These are phyloP conservation scores for Lycium ferocissimum DNA, from an alignment of 257 asterid species.

Conservation along the genomic window DNA sequence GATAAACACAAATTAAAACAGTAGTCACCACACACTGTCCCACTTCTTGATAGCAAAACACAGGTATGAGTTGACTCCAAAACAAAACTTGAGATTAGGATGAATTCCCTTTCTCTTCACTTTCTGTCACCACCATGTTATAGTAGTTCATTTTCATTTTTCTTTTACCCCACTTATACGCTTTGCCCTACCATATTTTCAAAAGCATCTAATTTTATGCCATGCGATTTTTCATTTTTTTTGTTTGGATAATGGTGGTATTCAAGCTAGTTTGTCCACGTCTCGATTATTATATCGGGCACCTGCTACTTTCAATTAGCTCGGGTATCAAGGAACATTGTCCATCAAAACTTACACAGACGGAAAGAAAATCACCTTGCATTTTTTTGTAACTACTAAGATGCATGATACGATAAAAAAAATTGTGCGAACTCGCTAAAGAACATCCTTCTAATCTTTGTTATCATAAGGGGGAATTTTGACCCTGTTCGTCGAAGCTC, in stretches of 20 bases:
- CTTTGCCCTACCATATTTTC: neutral
- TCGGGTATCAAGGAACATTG: neutral
- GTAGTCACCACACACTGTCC: slow-evolving; percentile 1
- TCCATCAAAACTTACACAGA: neutral
- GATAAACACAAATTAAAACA: neutral
- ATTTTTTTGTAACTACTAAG: neutral
- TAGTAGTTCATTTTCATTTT: neutral
- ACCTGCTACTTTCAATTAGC: neutral
- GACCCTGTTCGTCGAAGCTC: neutral
- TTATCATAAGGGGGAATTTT: too few species aligned
- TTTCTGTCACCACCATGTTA: neutral
- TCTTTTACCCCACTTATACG: neutral
- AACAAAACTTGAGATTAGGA: neutral
- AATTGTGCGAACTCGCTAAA: neutral
- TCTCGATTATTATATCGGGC: neutral
- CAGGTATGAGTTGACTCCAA: neutral
- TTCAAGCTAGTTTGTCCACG: neutral
- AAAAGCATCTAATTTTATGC: neutral
- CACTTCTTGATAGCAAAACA: slow-evolving; percentile 8
- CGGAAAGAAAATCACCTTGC: neutral
- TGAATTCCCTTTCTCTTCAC: neutral
- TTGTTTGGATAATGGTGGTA: neutral
- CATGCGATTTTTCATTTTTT: neutral
- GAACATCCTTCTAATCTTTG: neutral
- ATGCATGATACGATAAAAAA: neutral